phyloP scores from a whole-genome alignment of 2,329 filamentous ascomycete species.

The Cladosporium sp. region DNA sequence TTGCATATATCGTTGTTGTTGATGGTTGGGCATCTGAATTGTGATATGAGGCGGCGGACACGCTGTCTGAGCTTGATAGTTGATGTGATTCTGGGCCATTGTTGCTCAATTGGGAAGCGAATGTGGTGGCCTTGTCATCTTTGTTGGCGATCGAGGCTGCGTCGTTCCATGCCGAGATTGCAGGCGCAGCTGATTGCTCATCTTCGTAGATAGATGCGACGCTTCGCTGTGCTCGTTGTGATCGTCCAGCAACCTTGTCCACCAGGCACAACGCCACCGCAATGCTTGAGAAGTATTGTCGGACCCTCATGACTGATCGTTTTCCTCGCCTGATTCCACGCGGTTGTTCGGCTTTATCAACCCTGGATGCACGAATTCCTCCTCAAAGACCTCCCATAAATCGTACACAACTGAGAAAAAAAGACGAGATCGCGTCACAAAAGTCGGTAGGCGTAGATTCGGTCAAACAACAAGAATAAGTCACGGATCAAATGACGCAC shows the following conservation, averaged over 20 bases:
- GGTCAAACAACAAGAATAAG: not conserved
- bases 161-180: not conserved
- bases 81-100: not conserved
- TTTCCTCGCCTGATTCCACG: not conserved
- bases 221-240: not conserved
- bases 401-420: not conserved
- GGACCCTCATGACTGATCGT: conserved; percentile 5
- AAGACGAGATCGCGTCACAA: not conserved
- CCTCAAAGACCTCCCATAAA: conserved; percentile 12
- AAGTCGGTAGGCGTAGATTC: not conserved
- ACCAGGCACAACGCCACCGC: conserved; percentile 4
- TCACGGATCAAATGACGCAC: conserved; percentile 15
- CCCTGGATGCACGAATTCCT: not conserved
- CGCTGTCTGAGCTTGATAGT: conserved; percentile 13
- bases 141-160: not conserved
- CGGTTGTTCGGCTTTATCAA: not conserved
- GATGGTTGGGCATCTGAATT: not conserved
- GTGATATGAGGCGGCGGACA: not conserved
- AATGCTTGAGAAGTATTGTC: conserved; percentile 6
- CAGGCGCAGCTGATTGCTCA: not conserved
- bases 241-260: not conserved
- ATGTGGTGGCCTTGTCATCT: not conserved
- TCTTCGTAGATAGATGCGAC: not conserved
- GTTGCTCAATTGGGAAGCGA: not conserved
- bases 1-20: not conserved